These are phyloP conservation scores for Phalaenopsis equestris DNA, from an alignment of 106 monocot species.

Conservation along the genomic window DNA sequence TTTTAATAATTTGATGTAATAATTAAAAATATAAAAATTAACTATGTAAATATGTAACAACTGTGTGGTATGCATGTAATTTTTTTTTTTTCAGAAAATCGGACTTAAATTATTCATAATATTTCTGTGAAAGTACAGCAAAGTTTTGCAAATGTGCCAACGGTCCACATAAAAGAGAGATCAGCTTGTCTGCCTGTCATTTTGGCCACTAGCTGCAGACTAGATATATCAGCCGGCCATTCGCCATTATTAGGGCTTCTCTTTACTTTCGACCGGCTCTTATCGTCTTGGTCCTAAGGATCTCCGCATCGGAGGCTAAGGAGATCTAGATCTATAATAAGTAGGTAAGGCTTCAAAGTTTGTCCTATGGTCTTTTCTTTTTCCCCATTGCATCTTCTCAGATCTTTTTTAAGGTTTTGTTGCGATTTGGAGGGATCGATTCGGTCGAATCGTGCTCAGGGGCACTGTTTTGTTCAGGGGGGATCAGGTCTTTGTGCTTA, in stretches of 20 bases:
- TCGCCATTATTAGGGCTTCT: not conserved
- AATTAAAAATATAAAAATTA: no score
- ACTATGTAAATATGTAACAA: no score
- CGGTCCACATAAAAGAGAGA: not conserved
- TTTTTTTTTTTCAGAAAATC: no score
- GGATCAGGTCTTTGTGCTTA: not conserved
- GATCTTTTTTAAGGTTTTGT: not conserved
- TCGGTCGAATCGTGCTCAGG: not conserved
- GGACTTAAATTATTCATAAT: no score
- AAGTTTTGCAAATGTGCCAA: not conserved
- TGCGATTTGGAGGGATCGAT: not conserved
- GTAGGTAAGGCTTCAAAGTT: not conserved
- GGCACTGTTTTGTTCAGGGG: no score
- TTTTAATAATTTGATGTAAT: no score
- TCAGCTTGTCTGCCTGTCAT: not conserved
- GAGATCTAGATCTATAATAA: not conserved
- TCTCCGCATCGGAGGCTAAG: not conserved
- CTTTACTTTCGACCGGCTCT: not conserved
- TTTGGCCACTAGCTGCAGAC: not conserved
- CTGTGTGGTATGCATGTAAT: no score
- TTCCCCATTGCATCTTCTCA: not conserved
- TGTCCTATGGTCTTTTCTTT: not conserved
- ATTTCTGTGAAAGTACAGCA: no score
- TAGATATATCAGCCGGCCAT: not conserved
- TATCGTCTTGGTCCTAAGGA: not conserved